phyloP scores from a whole-genome alignment of 345 rosid genomes.

The Salix koriyanagi region DNA sequence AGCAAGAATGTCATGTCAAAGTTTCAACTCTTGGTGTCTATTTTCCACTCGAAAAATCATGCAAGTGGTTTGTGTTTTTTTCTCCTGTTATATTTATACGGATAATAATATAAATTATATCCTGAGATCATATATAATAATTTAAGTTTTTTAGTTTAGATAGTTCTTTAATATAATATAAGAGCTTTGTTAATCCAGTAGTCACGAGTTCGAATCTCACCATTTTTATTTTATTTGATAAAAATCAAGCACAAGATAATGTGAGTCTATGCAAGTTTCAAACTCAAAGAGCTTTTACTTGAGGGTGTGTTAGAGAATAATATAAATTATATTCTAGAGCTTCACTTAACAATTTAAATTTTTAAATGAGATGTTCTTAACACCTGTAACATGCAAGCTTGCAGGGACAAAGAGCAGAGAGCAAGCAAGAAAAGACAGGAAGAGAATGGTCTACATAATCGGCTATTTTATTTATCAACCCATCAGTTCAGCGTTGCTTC shows the following conservation, averaged over 20 bases:
- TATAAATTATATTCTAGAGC: too few species aligned
- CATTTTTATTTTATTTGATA: too few species aligned
- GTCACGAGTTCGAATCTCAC: too few species aligned
- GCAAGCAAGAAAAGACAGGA: not conserved
- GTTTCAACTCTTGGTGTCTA: not conserved
- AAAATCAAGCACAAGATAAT: too few species aligned
- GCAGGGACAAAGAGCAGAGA: not conserved
- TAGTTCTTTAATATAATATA: too few species aligned
- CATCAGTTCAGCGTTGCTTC: not conserved
- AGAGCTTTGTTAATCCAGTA: too few species aligned
- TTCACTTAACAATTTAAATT: too few species aligned
- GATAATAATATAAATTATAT: too few species aligned
- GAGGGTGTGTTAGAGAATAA: too few species aligned
- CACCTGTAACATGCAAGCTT: not conserved
- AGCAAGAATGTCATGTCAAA: not conserved
- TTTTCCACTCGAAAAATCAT: not conserved
- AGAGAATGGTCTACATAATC: not conserved
- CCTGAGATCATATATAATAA: rapidly evolving
- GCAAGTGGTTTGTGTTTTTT: not conserved
- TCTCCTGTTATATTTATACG: not conserved
- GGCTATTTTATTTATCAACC: not conserved
- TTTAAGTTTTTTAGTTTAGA: too few species aligned
- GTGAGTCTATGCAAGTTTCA: rapidly evolving
- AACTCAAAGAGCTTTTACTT: too few species aligned
- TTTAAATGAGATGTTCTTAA: too few species aligned